Conservation (phyloP, 1,284 basidiomycete species). For the Phellopilus nigrolimitatus region DNA sequence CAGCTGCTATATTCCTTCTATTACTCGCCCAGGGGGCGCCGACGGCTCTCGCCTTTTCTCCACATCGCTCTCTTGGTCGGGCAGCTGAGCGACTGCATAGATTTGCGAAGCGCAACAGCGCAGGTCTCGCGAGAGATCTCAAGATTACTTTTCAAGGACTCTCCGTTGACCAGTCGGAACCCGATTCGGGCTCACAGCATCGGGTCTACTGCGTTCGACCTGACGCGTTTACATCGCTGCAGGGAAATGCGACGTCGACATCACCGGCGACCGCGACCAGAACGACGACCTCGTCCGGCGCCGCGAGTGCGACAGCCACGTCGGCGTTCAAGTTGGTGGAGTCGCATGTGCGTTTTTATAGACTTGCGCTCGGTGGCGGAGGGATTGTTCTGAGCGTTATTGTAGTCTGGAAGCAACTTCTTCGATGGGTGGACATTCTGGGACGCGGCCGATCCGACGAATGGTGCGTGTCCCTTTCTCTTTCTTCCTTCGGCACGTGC, state of each 20-base stretch:
- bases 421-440: slow-evolving; percentile 82
- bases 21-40: slow-evolving; percentile 10
- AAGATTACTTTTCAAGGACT: slow-evolving; percentile 55
- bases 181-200: slow-evolving; percentile 4
- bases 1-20: slow-evolving; percentile 13
- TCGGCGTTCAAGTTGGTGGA: slow-evolving; percentile 19
- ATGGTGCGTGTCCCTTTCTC: slow-evolving; percentile 48
- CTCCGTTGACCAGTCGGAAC: slow-evolving; percentile 28
- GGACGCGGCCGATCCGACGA: slow-evolving; percentile 68
- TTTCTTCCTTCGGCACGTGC: not conserved
- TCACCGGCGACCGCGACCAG: slow-evolving; percentile 16
- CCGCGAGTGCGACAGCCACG: slow-evolving; percentile 9
- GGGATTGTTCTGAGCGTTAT: not conserved
- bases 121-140: slow-evolving; percentile 60
- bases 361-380: slow-evolving; percentile 8
- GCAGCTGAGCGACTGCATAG: slow-evolving; percentile 33
- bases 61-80: slow-evolving; percentile 12
- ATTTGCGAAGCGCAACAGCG: slow-evolving; percentile 45
- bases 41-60: slow-evolving; percentile 10
- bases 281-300: slow-evolving; percentile 3
- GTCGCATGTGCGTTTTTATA: slow-evolving; percentile 12
- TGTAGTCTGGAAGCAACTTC: slow-evolving; percentile 60
- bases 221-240: slow-evolving; percentile 4
- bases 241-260: slow-evolving; percentile 12
- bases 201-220: slow-evolving; percentile 18